phyloP scores from a whole-genome alignment of 345 rosid genomes.

The Salix dunnii region DNA sequence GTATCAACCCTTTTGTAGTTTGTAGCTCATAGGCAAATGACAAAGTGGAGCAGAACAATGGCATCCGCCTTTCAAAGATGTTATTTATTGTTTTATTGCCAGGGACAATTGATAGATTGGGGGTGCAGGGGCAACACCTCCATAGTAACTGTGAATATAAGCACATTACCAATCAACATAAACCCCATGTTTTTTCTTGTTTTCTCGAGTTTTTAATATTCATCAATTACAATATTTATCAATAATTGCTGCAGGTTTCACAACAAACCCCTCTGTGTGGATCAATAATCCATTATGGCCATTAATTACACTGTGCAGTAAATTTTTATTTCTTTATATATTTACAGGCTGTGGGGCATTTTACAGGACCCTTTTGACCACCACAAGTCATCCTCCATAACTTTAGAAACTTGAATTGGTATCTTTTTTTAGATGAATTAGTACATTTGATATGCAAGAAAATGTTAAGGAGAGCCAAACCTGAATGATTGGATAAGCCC shows the following conservation, averaged over 20 bases:
- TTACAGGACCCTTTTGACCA: background rate
- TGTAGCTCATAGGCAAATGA: too few species aligned
- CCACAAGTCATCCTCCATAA: background rate
- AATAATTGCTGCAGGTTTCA: too few species aligned
- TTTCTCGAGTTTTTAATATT: too few species aligned
- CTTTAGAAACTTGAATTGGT: background rate
- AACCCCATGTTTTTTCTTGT: too few species aligned
- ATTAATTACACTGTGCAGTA: background rate
- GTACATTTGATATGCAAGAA: background rate
- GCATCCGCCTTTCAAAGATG: too few species aligned
- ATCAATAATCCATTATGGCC: background rate
- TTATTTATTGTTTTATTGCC: too few species aligned
- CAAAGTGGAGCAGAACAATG: too few species aligned
- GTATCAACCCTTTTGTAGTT: background rate
- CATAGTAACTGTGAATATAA: too few species aligned
- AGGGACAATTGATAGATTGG: too few species aligned
- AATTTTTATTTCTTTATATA: background rate
- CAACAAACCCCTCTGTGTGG: background rate
- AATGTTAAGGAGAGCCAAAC: constrained; percentile 25
- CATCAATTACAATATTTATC: too few species aligned
- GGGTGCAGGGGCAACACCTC: too few species aligned
- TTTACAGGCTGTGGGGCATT: background rate
- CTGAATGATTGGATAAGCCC: constrained; percentile 43
- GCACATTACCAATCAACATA: too few species aligned
- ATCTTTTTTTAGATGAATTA: background rate